These are phyloP conservation scores for Amborella trichopoda DNA, from an alignment of 164 flowering plant genomes.

Conservation along the genomic window DNA sequence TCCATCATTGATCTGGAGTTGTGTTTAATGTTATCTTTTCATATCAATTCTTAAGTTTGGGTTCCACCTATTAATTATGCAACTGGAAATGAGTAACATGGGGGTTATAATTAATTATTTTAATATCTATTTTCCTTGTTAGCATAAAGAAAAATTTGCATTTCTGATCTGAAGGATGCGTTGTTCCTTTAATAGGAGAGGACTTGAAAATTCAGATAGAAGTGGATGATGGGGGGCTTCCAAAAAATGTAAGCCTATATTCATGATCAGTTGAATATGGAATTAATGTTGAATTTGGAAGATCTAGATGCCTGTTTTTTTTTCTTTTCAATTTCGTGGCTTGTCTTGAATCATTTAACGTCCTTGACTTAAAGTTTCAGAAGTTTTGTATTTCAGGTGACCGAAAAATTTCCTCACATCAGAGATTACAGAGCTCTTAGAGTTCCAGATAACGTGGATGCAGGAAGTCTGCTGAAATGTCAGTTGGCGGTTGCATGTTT, in stretches of 20 bases:
- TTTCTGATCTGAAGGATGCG: too few species aligned
- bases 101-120: too few species aligned
- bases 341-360: background rate
- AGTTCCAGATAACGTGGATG: constrained; percentile 35
- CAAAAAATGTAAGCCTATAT: constrained; percentile 32
- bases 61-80: too few species aligned
- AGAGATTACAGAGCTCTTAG: constrained; percentile 36
- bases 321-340: background rate
- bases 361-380: background rate
- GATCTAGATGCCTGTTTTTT: background rate
- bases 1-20: too few species aligned
- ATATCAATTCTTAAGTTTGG: too few species aligned
- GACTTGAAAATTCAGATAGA: constrained; percentile 50
- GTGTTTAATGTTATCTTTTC: too few species aligned
- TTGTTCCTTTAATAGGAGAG: too few species aligned
- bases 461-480: constrained; percentile 47
- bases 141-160: too few species aligned
- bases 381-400: constrained; percentile 31
- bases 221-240: constrained; percentile 27
- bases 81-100: too few species aligned
- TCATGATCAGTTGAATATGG: background rate
- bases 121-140: too few species aligned
- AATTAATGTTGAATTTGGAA: background rate
- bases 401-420: constrained; percentile 78
- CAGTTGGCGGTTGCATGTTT: constrained; percentile 68